These are phyloP conservation scores for Lathyrus aphaca DNA, from an alignment of 306 rosid genomes.

Conservation along the genomic window DNA sequence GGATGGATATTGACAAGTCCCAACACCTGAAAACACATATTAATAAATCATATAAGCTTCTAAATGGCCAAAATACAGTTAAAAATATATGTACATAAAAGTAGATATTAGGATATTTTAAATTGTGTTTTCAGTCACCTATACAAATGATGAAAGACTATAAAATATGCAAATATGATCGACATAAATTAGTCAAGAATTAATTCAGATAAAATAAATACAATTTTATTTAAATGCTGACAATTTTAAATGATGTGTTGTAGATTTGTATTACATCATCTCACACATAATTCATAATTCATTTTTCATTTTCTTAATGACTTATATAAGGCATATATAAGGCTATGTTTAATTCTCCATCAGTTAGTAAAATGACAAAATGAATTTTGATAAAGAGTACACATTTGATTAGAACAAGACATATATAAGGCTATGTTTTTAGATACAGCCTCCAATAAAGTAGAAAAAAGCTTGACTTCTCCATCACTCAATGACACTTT, in stretches of 20 bases:
- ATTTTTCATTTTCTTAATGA: no score
- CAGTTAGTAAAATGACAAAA: neutral
- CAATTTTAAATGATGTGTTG: no score
- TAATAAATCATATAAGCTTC: neutral
- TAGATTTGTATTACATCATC: no score
- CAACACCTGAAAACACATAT: constrained; percentile 58
- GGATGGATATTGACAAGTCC: constrained; percentile 69
- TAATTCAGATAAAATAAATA: no score
- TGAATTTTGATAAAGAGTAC: neutral
- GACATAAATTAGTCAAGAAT: no score
- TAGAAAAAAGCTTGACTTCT: constrained; percentile 36
- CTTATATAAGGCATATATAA: no score
- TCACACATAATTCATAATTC: no score
- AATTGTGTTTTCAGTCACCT: no score
- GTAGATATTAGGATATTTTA: neutral
- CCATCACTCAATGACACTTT: constrained; percentile 29
- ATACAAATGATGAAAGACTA: no score
- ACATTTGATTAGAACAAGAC: constrained; percentile 18
- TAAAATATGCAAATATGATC: no score
- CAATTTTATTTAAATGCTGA: no score
- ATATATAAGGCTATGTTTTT: constrained; percentile 25
- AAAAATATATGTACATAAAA: neutral
- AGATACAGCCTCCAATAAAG: constrained; percentile 34
- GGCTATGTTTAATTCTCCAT: no score
- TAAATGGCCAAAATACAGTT: neutral